phyloP scores from a whole-genome alignment of 805 yeast genomes.

The Wickerhamiella nectarea region DNA sequence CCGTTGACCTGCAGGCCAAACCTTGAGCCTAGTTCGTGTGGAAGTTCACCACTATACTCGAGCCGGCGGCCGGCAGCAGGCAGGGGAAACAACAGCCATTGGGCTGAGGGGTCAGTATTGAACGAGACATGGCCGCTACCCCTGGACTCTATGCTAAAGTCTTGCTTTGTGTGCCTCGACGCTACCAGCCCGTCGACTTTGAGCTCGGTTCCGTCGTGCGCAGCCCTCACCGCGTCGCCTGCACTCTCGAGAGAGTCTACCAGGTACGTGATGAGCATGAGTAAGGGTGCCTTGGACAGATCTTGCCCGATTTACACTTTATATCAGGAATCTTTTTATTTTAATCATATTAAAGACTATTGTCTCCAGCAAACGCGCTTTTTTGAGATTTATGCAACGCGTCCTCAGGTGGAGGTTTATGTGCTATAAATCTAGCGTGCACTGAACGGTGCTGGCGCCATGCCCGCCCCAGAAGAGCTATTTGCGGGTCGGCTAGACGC shows the following conservation, averaged over 20 bases:
- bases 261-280: conserved; percentile 6
- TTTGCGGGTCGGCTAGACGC: no score
- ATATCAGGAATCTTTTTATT: no score
- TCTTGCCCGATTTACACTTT: no score
- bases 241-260: conserved; percentile 1
- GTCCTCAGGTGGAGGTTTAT: no score
- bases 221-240: background rate
- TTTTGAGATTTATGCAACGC: no score
- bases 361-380: no score
- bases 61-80: background rate
- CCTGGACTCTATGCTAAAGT: background rate
- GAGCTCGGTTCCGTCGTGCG: background rate
- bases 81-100: conserved; percentile 4
- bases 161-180: background rate
- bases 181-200: background rate
- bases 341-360: no score
- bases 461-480: no score
- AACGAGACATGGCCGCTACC: conserved; percentile 1
- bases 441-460: no score
- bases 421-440: no score
- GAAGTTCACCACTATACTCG: background rate
- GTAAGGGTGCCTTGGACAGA: background rate
- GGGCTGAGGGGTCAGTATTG: background rate
- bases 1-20: background rate
- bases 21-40: background rate